phyloP scores from a whole-genome alignment of 2,329 filamentous ascomycete genomes.

The Teratosphaeria nubilosa region DNA sequence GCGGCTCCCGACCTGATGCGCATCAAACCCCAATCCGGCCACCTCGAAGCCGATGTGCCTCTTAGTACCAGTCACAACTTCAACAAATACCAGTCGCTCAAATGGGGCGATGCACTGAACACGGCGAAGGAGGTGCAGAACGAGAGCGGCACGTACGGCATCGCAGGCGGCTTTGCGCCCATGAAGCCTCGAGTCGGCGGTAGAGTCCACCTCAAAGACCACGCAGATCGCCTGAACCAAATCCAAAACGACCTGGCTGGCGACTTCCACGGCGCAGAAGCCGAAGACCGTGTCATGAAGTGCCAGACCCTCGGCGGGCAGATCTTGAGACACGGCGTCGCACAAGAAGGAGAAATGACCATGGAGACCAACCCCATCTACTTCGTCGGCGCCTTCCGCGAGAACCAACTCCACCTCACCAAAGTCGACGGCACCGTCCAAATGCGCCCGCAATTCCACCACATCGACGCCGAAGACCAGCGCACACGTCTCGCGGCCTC shows the following conservation, averaged over 20 bases:
- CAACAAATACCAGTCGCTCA: constrained; percentile 70
- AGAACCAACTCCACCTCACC: constrained; percentile 76
- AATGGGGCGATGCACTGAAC: constrained; percentile 68
- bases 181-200: constrained; percentile 11
- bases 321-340: constrained; percentile 47
- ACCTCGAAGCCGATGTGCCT: constrained; percentile 87
- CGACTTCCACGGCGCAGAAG: constrained; percentile 58
- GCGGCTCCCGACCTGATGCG: constrained; percentile 62
- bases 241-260: constrained; percentile 29
- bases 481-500: constrained; percentile 45
- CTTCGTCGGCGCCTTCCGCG: constrained; percentile 86
- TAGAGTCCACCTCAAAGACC: constrained; percentile 32
- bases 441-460: constrained; percentile 83
- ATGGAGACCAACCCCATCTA: constrained; percentile 44
- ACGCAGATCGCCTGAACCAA: constrained; percentile 31
- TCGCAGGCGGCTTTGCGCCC: constrained; percentile 35
- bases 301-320: constrained; percentile 73
- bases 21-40: constrained; percentile 66
- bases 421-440: constrained; percentile 75
- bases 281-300: constrained; percentile 61
- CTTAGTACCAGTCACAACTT: constrained; percentile 64
- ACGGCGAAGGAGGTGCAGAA: constrained; percentile 35
- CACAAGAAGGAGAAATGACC: constrained; percentile 53
- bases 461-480: constrained; percentile 76
- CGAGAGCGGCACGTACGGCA: constrained; percentile 33